Evolutionary conservation across 768 basidiomycete species (phyloP).

Genomic region (Mycena capillaripes): DNA sequence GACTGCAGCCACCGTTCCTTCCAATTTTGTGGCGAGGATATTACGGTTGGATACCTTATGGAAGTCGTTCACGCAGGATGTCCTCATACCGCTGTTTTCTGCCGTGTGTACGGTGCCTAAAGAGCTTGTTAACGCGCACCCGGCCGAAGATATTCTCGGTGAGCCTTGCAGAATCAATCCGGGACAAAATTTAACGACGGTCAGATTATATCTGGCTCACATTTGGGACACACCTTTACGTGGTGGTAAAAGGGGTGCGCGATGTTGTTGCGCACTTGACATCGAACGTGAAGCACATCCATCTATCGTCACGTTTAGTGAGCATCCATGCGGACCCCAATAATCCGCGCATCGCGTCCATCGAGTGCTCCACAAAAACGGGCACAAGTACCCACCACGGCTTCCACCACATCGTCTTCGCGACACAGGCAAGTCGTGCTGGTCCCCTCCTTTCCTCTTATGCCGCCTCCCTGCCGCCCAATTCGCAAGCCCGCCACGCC

Average conservation of each 20-base stretch:
- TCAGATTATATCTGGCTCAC: conserved; percentile 84
- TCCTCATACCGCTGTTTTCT: conserved; percentile 77
- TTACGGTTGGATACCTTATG: conserved; percentile 66
- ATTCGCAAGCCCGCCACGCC: conserved; percentile 41
- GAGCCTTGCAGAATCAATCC: conserved; percentile 37
- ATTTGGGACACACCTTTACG: conserved; percentile 77
- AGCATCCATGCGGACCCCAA: conserved; percentile 56
- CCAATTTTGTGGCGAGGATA: conserved; percentile 53
- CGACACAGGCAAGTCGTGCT: conserved; percentile 81
- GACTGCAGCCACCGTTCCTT: conserved; percentile 59
- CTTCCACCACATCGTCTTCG: conserved; percentile 79
- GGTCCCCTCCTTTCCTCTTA: conserved; percentile 65
- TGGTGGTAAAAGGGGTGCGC: conserved; percentile 69
- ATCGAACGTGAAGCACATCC: conserved; percentile 60
- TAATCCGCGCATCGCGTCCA: conserved; percentile 50
- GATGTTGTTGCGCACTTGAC: conserved; percentile 71
- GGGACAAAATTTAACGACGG: background rate
- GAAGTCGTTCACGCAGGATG: conserved; percentile 63
- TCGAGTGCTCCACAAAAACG: conserved; percentile 52
- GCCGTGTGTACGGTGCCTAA: conserved; percentile 79
- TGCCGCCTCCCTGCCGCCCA: conserved; percentile 51
- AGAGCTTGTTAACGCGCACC: conserved; percentile 68
- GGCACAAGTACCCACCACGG: conserved; percentile 51
- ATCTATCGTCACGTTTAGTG: conserved; percentile 66
- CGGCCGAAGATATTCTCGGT: conserved; percentile 78